A percentile compares a stretch with the other conserved stretches of the same genome.
Evolutionary conservation across 176 grass and related monocot genomes (phyloP).

Genomic region (Carex littledalei): DNA sequence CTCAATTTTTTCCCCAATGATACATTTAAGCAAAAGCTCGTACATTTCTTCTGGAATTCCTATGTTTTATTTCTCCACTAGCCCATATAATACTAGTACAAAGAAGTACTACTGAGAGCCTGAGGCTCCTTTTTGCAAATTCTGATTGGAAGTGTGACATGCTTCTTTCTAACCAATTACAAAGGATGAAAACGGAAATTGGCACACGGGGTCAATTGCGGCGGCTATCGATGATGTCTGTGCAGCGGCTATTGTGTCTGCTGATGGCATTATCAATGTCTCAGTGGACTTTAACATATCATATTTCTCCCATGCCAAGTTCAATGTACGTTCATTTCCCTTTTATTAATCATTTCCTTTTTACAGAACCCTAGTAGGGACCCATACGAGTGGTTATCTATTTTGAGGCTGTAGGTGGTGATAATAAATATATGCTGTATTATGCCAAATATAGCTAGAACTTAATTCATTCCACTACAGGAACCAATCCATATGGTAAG

Average conservation of each 20-base stretch:
- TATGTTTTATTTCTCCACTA: background rate
- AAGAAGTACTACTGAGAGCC: background rate
- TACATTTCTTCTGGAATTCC: background rate
- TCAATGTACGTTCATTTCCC: constrained; percentile 35
- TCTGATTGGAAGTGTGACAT: background rate
- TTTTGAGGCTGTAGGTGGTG: background rate
- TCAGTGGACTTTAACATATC: constrained; percentile 67
- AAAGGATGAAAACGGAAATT: constrained; percentile 66
- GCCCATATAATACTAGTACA: background rate
- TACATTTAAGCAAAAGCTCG: background rate
- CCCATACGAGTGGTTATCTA: background rate
- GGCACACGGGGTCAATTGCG: constrained; percentile 74
- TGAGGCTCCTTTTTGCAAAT: background rate
- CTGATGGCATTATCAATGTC: constrained; percentile 63
- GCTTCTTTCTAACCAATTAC: background rate
- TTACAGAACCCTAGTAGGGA: background rate
- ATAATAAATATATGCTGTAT: background rate
- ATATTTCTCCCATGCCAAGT: constrained; percentile 56
- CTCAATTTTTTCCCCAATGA: background rate
- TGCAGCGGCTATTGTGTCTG: constrained; percentile 69
- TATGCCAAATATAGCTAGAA: background rate
- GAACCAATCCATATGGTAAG: background rate
- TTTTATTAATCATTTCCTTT: background rate
- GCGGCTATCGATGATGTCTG: constrained; percentile 65
- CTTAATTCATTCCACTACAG: background rate